These are phyloP conservation scores for Pichia kluyveri DNA, from an alignment of 805 yeast genomes.

Conservation along the genomic window DNA sequence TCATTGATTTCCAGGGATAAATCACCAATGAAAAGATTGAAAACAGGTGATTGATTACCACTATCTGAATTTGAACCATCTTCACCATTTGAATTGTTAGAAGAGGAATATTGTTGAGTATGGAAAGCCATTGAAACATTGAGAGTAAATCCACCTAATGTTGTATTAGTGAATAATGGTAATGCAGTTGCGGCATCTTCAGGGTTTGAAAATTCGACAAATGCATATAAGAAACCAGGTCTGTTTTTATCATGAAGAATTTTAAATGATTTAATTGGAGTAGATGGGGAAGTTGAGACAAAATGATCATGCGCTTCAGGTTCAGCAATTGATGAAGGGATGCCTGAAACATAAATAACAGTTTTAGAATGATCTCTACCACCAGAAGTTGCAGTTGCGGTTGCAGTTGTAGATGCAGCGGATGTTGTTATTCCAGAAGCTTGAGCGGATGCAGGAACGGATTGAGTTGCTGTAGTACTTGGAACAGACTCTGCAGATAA, in stretches of 20 bases:
- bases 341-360: constrained; percentile 69
- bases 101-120: constrained; percentile 55
- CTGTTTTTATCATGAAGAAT: constrained; percentile 68
- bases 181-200: constrained; percentile 56
- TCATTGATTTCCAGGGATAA: constrained; percentile 76
- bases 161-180: constrained; percentile 46
- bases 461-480: not conserved
- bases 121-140: constrained; percentile 79
- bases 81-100: constrained; percentile 25
- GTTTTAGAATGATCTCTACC: constrained; percentile 73
- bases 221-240: constrained; percentile 71
- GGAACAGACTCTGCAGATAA: not conserved
- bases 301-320: constrained; percentile 54
- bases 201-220: constrained; percentile 60
- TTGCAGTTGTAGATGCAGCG: constrained; percentile 30
- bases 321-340: constrained; percentile 58
- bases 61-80: not conserved
- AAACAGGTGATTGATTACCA: constrained; percentile 14
- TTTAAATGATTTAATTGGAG: constrained; percentile 56
- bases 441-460: constrained; percentile 36
- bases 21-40: constrained; percentile 80
- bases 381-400: constrained; percentile 38
- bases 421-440: not conserved
- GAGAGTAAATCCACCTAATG: constrained; percentile 46
- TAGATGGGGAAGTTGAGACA: constrained; percentile 32